Base-by-base conservation (phyloP, 768 basidiomycete species). In the Leccinum barrowsii region DNA sequence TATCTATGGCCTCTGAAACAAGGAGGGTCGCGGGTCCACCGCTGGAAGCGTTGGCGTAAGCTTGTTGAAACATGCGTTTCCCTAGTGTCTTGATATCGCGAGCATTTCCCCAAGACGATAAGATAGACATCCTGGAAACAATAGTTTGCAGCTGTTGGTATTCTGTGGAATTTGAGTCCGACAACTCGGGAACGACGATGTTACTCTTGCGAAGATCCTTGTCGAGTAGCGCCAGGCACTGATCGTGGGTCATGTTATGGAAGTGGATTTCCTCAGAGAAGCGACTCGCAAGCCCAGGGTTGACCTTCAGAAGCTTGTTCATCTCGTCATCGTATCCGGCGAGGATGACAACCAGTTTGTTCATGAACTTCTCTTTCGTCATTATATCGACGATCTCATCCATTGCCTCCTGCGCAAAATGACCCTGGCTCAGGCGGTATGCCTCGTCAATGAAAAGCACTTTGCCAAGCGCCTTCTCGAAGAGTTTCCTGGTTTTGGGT, bases 361-460 rank as follows among this genome's bases (percentile, higher is more conserved):
- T 74, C 61, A 77, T 77, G 73, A 79, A 89, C 44, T 69, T 73
- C 2, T 83, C 79, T 46, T 84, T 75, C 1, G 87, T 89, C 58
- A 89, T 74, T 1, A 84, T 67, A 7, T 80, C 80, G 8, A 89
- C 87, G 26, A 89, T 67, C 62, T 89, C 88, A 67, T 89, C 88
- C 30, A 87, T 79, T 7, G 87, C 88, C 67, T 89, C 88, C 66
- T 85, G 77, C 1, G 86, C 85, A 61, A 87, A 89, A 0, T 75
- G 81, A 0, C 86, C 86, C 50, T 85, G 76, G 7, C 76, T 68
- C 12, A 89, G 75, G 24, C 86, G 76, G 63, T 89, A 89, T 0
- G 87, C 87, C 60, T 89, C 87, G 55, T 89, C 87, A 53, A 89
- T 77, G 73, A 89, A 89, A 1, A 89, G 75, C 3, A 89, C 86